Base-by-base conservation (phyloP, 1,284 basidiomycete species). In the Rhodotorula sp. region DNA sequence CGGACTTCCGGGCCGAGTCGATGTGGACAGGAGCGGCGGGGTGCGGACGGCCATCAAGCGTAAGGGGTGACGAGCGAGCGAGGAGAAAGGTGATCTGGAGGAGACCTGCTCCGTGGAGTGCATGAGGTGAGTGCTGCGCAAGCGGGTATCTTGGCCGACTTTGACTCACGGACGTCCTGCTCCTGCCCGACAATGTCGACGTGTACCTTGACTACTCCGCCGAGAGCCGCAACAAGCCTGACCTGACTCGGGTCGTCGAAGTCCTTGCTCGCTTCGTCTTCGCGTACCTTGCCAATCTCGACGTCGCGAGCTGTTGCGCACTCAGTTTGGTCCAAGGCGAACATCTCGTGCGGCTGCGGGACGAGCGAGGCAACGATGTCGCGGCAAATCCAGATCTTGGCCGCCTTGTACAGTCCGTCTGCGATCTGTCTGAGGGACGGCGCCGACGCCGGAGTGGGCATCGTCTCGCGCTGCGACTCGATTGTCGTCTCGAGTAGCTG, bases 61-160 rank as follows among this genome's bases (percentile, higher is more conserved):
- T 42, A 7, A 67, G 44, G 0, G 64, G 64, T 7, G 34, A 50
- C 4, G 21, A 0, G 5, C 17, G 5, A 34, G 25, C 21, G 21
- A 61, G 27, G 57, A 71, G 58, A 54, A 67, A 9, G 17, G 59
- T 71, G 27, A 67, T 4, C 21, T 54, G 56, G 7, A 61, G 17
- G 44, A 62, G 59, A 25, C 55, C 70, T 71, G 45, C 7, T 27
- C 21, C 56, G 27, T 27, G 4, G 27, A 27, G 70, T 27, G 2
- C 14, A 27, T 4, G 54, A 45, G 27, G 16, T 4, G 7, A 55
- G 19, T 10, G 0, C 19, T 21, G 8, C 16, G 19, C 34, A 5
- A 34, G 34, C 34, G 34, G 34, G 34, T 34, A 34, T 34, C 34
- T 34, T 34, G 34, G 34, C 34, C 2, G 34, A 34, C 34, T 34